phyloP scores from a whole-genome alignment of 495 filamentous ascomycete genomes.

The Podospora bellae-mahoneyi region DNA sequence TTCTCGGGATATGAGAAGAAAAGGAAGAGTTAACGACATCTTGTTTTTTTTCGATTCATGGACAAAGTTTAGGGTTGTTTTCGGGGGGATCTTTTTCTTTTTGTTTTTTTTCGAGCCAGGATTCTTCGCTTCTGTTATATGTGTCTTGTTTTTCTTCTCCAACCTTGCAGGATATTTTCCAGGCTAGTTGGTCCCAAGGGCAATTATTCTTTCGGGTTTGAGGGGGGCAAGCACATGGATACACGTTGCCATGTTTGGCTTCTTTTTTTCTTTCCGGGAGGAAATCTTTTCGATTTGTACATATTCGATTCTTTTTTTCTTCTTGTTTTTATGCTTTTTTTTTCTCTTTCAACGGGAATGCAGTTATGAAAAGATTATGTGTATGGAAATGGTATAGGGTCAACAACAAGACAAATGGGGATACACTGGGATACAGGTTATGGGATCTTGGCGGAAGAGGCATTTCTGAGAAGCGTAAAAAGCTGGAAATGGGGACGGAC shows the following conservation, averaged over 20 bases:
- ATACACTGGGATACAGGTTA: not conserved
- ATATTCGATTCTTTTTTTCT: not conserved
- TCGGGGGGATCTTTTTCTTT: not conserved
- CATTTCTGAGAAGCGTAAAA: not conserved
- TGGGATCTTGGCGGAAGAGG: not conserved
- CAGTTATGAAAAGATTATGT: not conserved
- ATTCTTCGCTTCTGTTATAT: conserved; percentile 19
- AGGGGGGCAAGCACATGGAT: not conserved
- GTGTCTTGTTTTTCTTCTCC: conserved; percentile 7
- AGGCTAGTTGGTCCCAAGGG: not conserved
- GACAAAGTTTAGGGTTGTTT: conserved; percentile 4
- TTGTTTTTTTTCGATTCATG: conserved; percentile 3
- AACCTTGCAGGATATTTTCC: not conserved
- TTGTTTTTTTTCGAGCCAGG: not conserved
- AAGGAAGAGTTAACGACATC: not conserved
- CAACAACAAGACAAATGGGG: not conserved
- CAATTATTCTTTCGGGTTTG: not conserved
- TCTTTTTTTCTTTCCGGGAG: not conserved
- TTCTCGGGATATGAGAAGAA: conserved; percentile 12
- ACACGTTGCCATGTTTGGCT: not conserved
- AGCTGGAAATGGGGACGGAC: too few relatives aligned
- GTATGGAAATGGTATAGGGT: not conserved
- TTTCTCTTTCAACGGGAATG: not conserved
- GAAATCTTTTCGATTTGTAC: not conserved
- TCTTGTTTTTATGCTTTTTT: not conserved